Conservation (phyloP, 73 alveolate species). For the Symbiodinium natans region DNA sequence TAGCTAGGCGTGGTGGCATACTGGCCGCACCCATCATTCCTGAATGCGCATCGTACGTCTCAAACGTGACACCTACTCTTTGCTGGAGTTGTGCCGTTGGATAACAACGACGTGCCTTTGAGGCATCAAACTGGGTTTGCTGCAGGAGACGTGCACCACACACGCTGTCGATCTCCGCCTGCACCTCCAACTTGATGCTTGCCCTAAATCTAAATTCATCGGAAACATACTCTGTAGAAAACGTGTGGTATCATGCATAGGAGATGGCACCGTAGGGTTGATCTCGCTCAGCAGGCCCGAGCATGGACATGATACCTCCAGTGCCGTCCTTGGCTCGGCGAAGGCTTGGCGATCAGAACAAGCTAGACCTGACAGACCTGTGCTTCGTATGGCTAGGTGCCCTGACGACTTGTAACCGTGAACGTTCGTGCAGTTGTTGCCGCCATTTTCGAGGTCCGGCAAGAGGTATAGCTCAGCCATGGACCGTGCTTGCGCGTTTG, state of each 20-base stretch:
- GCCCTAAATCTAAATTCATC: no score
- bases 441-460: neutral
- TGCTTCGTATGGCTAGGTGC: no score
- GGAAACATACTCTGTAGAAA: no score
- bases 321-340: neutral
- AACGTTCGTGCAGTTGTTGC: neutral
- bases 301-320: neutral
- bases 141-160: neutral
- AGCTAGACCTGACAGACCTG: no score
- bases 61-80: no score
- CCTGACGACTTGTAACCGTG: neutral
- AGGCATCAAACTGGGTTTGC: neutral
- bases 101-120: no score
- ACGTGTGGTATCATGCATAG: no score
- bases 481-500: no score
- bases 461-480: neutral
- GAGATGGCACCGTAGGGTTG: neutral
- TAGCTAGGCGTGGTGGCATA: neutral
- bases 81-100: no score
- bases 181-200: neutral
- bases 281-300: neutral
- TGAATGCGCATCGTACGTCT: neutral
- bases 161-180: constrained; percentile 11
- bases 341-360: neutral
- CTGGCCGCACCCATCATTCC: neutral